phyloP scores from a whole-genome alignment of 1,284 basidiomycete species.

The Coriolopsis trogii region DNA sequence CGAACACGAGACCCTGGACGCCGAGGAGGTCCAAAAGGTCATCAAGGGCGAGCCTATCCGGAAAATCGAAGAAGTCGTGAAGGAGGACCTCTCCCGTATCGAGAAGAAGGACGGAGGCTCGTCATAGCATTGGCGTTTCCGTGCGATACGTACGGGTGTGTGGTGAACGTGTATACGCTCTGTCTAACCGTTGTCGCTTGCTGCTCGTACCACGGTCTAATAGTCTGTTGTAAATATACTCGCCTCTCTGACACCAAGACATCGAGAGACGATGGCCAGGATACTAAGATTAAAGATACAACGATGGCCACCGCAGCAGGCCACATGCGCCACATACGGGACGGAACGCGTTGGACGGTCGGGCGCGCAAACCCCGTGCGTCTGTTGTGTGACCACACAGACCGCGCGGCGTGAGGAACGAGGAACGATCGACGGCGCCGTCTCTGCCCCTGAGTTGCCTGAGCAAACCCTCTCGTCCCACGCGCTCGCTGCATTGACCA shows the following conservation, averaged over 20 bases:
- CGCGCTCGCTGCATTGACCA: too few relatives aligned
- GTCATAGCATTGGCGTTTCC: constrained; percentile 21
- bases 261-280: not conserved
- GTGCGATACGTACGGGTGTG: too few relatives aligned
- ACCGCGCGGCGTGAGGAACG: not conserved
- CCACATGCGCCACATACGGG: too few relatives aligned
- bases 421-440: constrained; percentile 7
- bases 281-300: too few relatives aligned
- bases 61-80: constrained; percentile 62
- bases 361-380: not conserved
- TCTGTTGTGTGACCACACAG: not conserved
- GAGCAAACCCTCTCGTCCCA: too few relatives aligned
- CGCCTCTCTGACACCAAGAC: not conserved
- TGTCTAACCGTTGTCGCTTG: too few relatives aligned
- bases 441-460: too few relatives aligned
- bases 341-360: too few relatives aligned
- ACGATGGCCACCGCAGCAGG: too few relatives aligned
- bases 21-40: constrained; percentile 85
- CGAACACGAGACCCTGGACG: constrained; percentile 91
- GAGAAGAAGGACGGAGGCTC: constrained; percentile 30
- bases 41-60: constrained; percentile 81
- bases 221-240: constrained; percentile 24
- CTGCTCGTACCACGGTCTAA: constrained; percentile 17
- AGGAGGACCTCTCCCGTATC: constrained; percentile 52
- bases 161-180: too few relatives aligned